Evolutionary conservation across 495 filamentous ascomycete genomes (phyloP).

Genomic region (Penicillium silybi): DNA sequence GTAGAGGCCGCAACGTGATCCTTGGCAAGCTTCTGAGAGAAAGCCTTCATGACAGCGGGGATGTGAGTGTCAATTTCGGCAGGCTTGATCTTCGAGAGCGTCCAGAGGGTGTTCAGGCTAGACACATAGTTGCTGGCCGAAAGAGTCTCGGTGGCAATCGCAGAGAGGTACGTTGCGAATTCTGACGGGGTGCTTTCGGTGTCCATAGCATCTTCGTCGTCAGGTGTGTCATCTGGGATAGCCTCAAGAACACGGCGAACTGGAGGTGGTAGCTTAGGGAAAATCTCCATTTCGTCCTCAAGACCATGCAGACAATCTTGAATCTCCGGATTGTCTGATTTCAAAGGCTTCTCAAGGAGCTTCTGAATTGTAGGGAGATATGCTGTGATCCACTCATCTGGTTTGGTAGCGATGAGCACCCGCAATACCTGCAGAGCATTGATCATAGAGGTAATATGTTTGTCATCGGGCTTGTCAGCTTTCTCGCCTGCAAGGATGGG

Average conservation of each 20-base stretch:
- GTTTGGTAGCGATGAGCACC: constrained; percentile 78
- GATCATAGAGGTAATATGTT: constrained; percentile 76
- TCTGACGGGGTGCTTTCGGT: constrained; percentile 68
- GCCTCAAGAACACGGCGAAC: constrained; percentile 81
- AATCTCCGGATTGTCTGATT: constrained; percentile 81
- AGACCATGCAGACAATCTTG: constrained; percentile 82
- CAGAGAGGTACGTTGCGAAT: constrained; percentile 75
- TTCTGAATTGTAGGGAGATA: constrained; percentile 75
- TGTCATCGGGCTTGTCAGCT: constrained; percentile 59
- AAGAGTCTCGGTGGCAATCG: constrained; percentile 75
- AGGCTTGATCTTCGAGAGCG: constrained; percentile 76
- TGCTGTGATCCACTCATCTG: constrained; percentile 82
- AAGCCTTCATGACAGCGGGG: constrained; percentile 81
- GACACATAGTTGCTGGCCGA: constrained; percentile 75
- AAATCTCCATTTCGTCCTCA: constrained; percentile 62
- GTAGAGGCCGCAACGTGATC: constrained; percentile 82
- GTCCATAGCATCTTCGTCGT: constrained; percentile 87
- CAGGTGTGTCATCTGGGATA: constrained; percentile 81
- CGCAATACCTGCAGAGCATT: constrained; percentile 89
- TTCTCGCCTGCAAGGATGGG: constrained; percentile 69
- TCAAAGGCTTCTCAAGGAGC: constrained; percentile 83
- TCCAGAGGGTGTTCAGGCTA: constrained; percentile 88
- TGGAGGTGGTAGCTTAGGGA: constrained; percentile 53
- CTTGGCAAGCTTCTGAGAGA: constrained; percentile 87
- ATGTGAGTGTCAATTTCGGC: constrained; percentile 87